Evolutionary conservation across 148 eudicot genomes (phyloP).

Genomic region (Vaccinium darrowii): DNA sequence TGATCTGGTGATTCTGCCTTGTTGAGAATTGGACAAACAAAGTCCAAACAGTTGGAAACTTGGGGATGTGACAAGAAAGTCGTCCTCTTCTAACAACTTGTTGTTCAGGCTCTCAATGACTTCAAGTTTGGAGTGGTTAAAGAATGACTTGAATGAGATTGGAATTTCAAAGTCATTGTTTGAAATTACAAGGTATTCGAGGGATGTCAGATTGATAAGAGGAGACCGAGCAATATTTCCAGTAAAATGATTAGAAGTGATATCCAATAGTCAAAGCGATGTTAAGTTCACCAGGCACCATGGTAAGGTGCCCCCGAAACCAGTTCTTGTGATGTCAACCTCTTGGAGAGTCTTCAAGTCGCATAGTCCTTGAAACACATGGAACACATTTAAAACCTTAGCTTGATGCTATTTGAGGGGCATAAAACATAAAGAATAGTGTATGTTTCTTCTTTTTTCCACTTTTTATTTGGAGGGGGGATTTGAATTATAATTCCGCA

Average conservation of each 20-base stretch:
- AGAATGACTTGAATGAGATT: slow-evolving; percentile 14
- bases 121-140: neutral
- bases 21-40: neutral
- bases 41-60: slow-evolving; percentile 18
- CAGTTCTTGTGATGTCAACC: neutral
- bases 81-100: neutral
- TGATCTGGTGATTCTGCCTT: neutral
- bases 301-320: neutral
- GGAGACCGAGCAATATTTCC: neutral
- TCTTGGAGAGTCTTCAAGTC: neutral
- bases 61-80: slow-evolving; percentile 3
- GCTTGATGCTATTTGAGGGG: neutral
- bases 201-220: neutral
- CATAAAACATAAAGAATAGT: neutral
- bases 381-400: neutral
- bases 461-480: neutral
- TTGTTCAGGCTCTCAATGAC: neutral
- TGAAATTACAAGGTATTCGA: slow-evolving; percentile 10
- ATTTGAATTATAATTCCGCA: neutral
- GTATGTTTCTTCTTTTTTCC: no score
- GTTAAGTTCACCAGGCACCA: neutral
- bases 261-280: neutral
- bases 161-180: slow-evolving; percentile 11
- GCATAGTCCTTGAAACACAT: neutral
- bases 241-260: neutral